Percentiles rank a stretch among this genome's conserved stretches.
Evolutionary conservation across 192 early-diverging fungal genomes (phyloP).

Genomic region (Jimgerdemannia flammicorona): DNA sequence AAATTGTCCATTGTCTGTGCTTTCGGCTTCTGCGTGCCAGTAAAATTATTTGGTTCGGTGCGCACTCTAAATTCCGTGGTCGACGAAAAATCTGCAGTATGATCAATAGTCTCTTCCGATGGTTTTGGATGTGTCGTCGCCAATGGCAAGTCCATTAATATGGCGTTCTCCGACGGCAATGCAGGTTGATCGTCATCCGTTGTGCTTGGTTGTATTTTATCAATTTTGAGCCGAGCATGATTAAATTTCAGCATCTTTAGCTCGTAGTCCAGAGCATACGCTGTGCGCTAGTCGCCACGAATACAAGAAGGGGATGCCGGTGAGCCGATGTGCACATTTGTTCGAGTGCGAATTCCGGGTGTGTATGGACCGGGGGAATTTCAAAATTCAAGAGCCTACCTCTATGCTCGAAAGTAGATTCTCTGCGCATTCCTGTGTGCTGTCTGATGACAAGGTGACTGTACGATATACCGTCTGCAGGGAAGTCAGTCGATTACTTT

Average conservation of each 20-base stretch:
- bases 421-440: neutral
- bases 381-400: neutral
- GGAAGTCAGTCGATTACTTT: neutral
- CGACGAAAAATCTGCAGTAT: too few relatives aligned
- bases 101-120: neutral
- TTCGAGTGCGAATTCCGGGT: neutral
- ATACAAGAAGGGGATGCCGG: neutral
- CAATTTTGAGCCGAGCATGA: neutral
- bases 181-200: neutral
- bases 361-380: too few relatives aligned
- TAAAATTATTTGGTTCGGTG: neutral
- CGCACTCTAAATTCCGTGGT: neutral
- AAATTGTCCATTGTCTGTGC: neutral
- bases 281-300: neutral
- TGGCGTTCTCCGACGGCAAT: neutral
- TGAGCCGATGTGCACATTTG: neutral
- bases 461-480: neutral
- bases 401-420: neutral
- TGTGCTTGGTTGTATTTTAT: neutral
- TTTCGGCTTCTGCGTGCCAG: neutral
- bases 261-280: neutral
- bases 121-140: neutral
- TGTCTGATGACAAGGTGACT: neutral
- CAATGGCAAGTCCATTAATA: neutral
- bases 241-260: neutral